phyloP scores from a whole-genome alignment of 257 asterid genomes.

The Salvia miltiorrhiza region DNA sequence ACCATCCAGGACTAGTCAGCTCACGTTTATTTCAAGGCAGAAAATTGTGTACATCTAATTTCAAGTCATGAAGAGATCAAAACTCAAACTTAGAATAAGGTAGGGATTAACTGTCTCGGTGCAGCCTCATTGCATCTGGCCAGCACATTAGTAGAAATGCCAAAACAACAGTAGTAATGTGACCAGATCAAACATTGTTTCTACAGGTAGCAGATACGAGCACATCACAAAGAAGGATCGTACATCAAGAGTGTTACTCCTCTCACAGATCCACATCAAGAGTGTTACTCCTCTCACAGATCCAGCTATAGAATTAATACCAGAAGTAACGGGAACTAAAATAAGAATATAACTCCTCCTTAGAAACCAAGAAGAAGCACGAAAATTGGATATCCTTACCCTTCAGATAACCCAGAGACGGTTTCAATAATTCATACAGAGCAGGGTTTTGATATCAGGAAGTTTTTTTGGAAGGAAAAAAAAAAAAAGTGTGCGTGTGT shows the following conservation, averaged over 20 bases:
- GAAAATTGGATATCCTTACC: neutral
- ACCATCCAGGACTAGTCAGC: constrained; percentile 18
- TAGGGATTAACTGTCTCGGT: neutral
- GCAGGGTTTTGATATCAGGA: neutral
- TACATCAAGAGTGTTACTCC: neutral
- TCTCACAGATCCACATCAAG: neutral
- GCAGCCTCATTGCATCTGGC: neutral
- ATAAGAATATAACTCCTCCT: neutral
- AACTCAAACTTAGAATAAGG: neutral
- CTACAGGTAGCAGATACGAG: neutral
- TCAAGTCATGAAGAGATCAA: neutral
- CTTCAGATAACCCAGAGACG: neutral
- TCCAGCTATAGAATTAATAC: neutral
- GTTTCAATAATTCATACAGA: too few relatives aligned
- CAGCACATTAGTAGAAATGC: neutral
- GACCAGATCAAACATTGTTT: neutral
- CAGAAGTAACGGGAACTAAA: neutral
- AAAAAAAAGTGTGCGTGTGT: too few relatives aligned
- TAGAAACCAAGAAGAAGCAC: constrained; percentile 5
- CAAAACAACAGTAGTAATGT: neutral
- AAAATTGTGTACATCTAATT: neutral
- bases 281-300: neutral
- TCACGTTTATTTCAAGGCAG: constrained; percentile 16
- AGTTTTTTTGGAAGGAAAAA: neutral
- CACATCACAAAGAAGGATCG: neutral